Percentiles rank a stretch among this genome's conserved stretches.
These are phyloP conservation scores for Scheffersomyces parashehatae DNA, from an alignment of 1,139 yeast genomes.

Conservation along the genomic window DNA sequence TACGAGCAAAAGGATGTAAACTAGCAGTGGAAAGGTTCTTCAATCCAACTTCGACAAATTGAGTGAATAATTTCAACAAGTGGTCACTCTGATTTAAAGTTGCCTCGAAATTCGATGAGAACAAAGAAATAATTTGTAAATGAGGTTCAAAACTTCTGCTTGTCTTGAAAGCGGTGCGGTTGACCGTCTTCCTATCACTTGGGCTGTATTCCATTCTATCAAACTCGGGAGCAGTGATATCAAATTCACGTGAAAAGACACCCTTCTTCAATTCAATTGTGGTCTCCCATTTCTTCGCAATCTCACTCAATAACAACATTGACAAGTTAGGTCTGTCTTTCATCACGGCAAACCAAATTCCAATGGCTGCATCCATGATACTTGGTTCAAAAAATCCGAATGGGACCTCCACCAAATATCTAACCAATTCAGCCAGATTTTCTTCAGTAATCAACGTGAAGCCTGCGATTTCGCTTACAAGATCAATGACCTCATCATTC, in stretches of 20 bases:
- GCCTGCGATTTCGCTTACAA: conserved; percentile 52
- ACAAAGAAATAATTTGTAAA: conserved; percentile 61
- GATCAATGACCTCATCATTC: conserved; percentile 35
- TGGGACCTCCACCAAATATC: conserved; percentile 69
- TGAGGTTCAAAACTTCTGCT: conserved; percentile 71
- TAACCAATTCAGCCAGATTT: conserved; percentile 52
- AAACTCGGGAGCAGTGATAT: conserved; percentile 63
- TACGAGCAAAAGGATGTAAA: conserved; percentile 78
- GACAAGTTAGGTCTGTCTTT: conserved; percentile 63
- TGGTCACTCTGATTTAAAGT: conserved; percentile 73
- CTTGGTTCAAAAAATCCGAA: conserved; percentile 62
- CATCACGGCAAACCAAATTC: conserved; percentile 80
- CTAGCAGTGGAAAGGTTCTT: conserved; percentile 60
- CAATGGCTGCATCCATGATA: conserved; percentile 66
- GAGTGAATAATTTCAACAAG: conserved; percentile 66
- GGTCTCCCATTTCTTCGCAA: conserved; percentile 66
- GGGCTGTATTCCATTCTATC: conserved; percentile 89
- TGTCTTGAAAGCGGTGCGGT: conserved; percentile 50
- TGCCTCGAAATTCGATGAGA: conserved; percentile 83
- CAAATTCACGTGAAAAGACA: conserved; percentile 60
- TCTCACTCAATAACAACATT: conserved; percentile 64
- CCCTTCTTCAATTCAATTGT: conserved; percentile 65
- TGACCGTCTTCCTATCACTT: conserved; percentile 64
- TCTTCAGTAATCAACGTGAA: conserved; percentile 46
- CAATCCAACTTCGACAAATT: conserved; percentile 61